These are phyloP conservation scores for Blastocrithidia nonstop DNA, from an alignment of 208 protist genomes.

Conservation along the genomic window DNA sequence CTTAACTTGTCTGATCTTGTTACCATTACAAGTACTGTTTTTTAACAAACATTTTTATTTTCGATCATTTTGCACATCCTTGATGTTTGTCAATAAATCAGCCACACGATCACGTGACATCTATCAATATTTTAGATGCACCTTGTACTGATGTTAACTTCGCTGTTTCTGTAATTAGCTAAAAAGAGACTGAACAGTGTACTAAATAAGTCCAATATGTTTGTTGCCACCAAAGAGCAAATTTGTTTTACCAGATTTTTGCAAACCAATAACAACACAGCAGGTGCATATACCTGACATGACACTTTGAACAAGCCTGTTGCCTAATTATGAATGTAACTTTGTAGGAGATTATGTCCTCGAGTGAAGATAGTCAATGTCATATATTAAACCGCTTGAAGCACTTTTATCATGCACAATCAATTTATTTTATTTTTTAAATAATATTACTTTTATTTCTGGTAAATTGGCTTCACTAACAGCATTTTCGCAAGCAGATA, in stretches of 20 bases:
- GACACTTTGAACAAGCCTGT: slow-evolving; percentile 75
- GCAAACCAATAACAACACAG: slow-evolving; percentile 53
- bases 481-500: slow-evolving; percentile 63
- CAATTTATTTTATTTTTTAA: slow-evolving; percentile 57
- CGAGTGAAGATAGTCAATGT: slow-evolving; percentile 84
- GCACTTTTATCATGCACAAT: slow-evolving; percentile 49
- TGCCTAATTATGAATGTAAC: slow-evolving; percentile 62
- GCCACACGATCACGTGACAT: slow-evolving; percentile 65
- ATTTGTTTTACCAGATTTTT: slow-evolving; percentile 77
- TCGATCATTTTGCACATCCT: slow-evolving; percentile 4
- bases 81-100: slow-evolving; percentile 42
- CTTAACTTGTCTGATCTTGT: no score
- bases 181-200: slow-evolving; percentile 71
- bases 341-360: slow-evolving; percentile 53
- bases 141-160: slow-evolving; percentile 26
- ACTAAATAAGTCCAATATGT: slow-evolving; percentile 70
- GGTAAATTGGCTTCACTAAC: slow-evolving; percentile 44
- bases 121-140: slow-evolving; percentile 73
- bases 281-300: slow-evolving; percentile 67
- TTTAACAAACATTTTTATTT: no score
- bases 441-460: slow-evolving; percentile 35
- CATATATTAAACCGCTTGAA: slow-evolving; percentile 66
- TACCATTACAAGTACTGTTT: no score
- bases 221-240: slow-evolving; percentile 64
- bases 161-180: slow-evolving; percentile 29